Conservation (phyloP, 495 filamentous ascomycete species). For the Amphirosellinia nigrospora region DNA sequence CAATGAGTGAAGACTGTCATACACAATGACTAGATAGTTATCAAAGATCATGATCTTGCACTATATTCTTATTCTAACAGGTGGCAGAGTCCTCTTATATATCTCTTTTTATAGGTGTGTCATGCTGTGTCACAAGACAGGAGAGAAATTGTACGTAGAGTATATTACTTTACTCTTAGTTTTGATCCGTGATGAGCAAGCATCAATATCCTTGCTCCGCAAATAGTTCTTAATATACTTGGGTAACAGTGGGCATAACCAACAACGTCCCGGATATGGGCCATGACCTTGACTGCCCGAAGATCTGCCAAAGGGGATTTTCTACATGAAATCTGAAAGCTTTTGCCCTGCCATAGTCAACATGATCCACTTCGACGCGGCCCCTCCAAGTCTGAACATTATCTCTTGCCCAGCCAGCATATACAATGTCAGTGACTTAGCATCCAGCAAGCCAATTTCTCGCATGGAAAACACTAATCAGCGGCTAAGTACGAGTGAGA, state of each 20-base stretch:
- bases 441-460: slow-evolving; percentile 1
- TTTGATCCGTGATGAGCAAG: slow-evolving; percentile 5
- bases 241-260: slow-evolving; percentile 10
- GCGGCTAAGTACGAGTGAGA: neutral
- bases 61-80: neutral
- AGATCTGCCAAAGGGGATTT: slow-evolving; percentile 6
- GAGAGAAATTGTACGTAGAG: neutral
- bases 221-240: slow-evolving; percentile 12
- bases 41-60: neutral
- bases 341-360: slow-evolving; percentile 5
- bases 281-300: neutral
- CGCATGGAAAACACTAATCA: neutral
- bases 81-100: too few species aligned
- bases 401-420: neutral
- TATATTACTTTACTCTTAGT: neutral
- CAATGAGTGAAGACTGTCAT: neutral
- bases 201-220: slow-evolving; percentile 13
- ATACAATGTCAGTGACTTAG: neutral
- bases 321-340: slow-evolving; percentile 10
- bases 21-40: neutral
- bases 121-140: neutral
- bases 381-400: neutral
- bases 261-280: neutral
- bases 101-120: neutral
- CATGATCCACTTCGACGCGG: neutral